Percentiles rank a stretch among this genome's conserved stretches.
Conservation (phyloP, 306 rosid species). For the Dalbergia cochinchinensis region DNA sequence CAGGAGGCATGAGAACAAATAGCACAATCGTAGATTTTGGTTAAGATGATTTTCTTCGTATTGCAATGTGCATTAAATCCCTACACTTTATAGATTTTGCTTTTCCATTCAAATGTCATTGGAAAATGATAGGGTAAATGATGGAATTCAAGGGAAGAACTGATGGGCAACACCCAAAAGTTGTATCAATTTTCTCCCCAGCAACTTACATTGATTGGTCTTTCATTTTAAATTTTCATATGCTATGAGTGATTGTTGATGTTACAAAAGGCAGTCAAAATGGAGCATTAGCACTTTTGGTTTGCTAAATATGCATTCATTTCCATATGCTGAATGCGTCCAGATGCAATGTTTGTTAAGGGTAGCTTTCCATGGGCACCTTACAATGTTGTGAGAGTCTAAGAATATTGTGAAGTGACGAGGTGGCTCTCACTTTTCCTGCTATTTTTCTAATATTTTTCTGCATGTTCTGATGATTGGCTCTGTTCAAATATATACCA, state of each 20-base stretch:
- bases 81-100: neutral
- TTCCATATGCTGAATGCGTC: constrained; percentile 41
- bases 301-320: neutral
- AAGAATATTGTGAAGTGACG: constrained; percentile 54
- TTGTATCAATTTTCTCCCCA: neutral
- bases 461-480: constrained; percentile 22
- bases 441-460: constrained; percentile 4
- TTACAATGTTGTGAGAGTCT: constrained; percentile 52
- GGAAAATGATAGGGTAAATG: neutral
- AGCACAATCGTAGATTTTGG: constrained; percentile 51
- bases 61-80: constrained; percentile 47
- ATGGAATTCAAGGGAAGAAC: constrained; percentile 14
- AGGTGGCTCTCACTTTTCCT: constrained; percentile 59
- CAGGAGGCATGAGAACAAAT: constrained; percentile 50
- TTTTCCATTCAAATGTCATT: neutral
- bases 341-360: constrained; percentile 45
- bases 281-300: neutral
- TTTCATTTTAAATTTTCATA: constrained; percentile 10
- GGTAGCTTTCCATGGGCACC: constrained; percentile 47
- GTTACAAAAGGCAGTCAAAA: neutral
- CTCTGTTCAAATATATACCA: neutral
- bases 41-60: constrained; percentile 52
- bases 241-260: neutral
- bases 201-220: neutral
- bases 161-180: neutral